These are phyloP conservation scores for Scedosporium apiospermum DNA, from an alignment of 2,329 filamentous ascomycete species.

Conservation along the genomic window DNA sequence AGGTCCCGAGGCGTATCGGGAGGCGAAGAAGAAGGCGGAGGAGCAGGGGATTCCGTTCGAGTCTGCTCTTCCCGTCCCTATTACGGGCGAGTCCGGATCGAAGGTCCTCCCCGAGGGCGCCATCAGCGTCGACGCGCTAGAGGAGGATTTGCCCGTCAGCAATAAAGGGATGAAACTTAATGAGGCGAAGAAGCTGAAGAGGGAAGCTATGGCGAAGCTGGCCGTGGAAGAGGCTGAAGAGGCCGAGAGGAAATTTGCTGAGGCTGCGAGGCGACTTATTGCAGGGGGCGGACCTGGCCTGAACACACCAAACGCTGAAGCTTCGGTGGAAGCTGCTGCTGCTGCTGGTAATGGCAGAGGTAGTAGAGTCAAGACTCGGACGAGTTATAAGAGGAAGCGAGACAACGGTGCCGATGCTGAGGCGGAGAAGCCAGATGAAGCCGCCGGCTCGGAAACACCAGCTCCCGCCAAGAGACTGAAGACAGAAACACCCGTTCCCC, in stretches of 20 bases:
- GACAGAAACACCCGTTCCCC: constrained; percentile 47
- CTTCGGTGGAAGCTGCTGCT: background rate
- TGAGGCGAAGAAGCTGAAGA: constrained; percentile 66
- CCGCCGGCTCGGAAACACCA: constrained; percentile 3
- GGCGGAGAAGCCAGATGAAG: background rate
- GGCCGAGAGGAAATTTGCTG: constrained; percentile 42
- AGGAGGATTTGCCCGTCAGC: constrained; percentile 54
- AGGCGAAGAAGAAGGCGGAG: constrained; percentile 55
- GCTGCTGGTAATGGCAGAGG: background rate
- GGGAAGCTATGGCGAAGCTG: constrained; percentile 52
- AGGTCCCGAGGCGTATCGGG: constrained; percentile 51
- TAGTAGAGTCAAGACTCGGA: constrained; percentile 11
- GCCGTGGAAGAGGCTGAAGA: constrained; percentile 54
- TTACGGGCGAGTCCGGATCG: constrained; percentile 41
- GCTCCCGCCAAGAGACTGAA: constrained; percentile 37
- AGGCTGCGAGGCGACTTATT: constrained; percentile 36
- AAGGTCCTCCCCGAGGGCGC: constrained; percentile 49
- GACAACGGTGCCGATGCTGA: constrained; percentile 3
- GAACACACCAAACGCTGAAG: background rate
- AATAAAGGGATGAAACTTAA: constrained; percentile 72
- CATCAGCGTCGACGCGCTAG: constrained; percentile 46
- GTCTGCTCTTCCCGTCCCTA: constrained; percentile 11
- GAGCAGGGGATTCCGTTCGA: constrained; percentile 54
- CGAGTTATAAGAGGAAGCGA: constrained; percentile 35
- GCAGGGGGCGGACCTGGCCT: constrained; percentile 11